phyloP scores from a whole-genome alignment of 2,329 filamentous ascomycete genomes.

The Ophiostoma populinum region DNA sequence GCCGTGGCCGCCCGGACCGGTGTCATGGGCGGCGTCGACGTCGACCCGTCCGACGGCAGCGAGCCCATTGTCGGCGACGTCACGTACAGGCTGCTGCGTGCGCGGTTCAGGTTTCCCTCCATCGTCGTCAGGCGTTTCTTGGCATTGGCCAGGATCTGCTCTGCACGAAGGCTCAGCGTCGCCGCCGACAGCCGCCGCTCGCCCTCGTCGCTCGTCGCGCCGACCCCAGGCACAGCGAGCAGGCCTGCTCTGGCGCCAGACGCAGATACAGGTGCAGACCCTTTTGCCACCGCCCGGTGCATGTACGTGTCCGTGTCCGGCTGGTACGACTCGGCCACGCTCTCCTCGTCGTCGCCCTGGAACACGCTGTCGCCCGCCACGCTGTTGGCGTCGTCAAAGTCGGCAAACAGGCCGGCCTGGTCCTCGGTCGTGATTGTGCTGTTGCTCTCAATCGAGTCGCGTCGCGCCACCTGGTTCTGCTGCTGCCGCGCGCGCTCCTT shows the following conservation, averaged over 20 bases:
- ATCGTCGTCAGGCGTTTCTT: slow-evolving; percentile 85
- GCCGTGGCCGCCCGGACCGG: slow-evolving; percentile 22
- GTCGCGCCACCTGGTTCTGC: slow-evolving; percentile 19
- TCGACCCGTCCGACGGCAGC: slow-evolving; percentile 36
- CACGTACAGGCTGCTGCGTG: slow-evolving; percentile 49
- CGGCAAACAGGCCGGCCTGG: slow-evolving; percentile 31
- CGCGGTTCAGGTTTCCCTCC: slow-evolving; percentile 77
- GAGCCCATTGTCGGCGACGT: slow-evolving; percentile 47
- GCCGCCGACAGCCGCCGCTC: slow-evolving; percentile 19
- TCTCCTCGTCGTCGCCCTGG: slow-evolving; percentile 51
- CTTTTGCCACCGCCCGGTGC: slow-evolving; percentile 12
- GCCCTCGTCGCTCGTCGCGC: slow-evolving; percentile 28
- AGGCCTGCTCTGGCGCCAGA: neutral
- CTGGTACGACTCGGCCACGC: slow-evolving; percentile 41
- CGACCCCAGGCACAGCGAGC: slow-evolving; percentile 12
- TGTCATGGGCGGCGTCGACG: slow-evolving; percentile 34
- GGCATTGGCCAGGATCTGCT: slow-evolving; percentile 82
- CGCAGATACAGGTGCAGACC: neutral
- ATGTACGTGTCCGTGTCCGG: slow-evolving; percentile 27
- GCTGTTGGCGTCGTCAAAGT: slow-evolving; percentile 45
- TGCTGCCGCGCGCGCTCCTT: slow-evolving; percentile 25
- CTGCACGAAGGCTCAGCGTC: slow-evolving; percentile 64
- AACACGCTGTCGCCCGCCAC: slow-evolving; percentile 48
- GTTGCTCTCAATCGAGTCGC: slow-evolving; percentile 39
- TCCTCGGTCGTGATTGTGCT: slow-evolving; percentile 41